Base-by-base conservation (phyloP, 306 rosid genomes). In the Rubus idaeus region DNA sequence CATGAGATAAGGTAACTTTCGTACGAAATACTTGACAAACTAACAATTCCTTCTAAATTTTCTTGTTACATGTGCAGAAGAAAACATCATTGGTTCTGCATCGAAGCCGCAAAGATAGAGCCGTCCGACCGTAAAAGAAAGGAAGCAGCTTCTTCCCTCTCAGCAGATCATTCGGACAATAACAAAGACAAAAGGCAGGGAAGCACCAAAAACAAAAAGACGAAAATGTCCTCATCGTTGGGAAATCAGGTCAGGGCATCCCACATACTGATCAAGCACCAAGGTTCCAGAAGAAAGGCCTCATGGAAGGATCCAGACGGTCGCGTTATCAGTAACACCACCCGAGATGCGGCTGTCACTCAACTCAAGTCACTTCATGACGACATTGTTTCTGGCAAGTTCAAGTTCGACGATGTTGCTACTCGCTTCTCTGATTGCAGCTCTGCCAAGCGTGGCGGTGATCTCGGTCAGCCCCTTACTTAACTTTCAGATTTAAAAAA, bases 241-340 rank as follows among this genome's bases (percentile, higher is more conserved):
- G 77, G 72, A 21, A 77, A 85, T 52, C 91, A 95, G 83, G 94
- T 95, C 71, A 89, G 94, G 86, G 99, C 99, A 21, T 92, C 99
- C 17, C 99, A 95, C 87, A 91, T 95, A 82, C 84, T 95, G 82
- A 88, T 95, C 75, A 95, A 95, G 86, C 97, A 95, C 76, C 88
- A 92, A 78, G 99, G 96, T 10, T 95, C 99, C 12, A 82, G 99
- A 70, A 82, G 99, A 57, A 89, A 89, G 83, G 92, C 97, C 21
- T 95, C 99, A 3, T 95, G 99, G 99, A 95, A 95, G 84, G 99
- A 95, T 90, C 97, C 97, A 57, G 97, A 90, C 56, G 99, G 99
- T 9, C 85, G 78, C 8, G 77, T 91, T 68, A 95, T 95, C 86
- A 84, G 41, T 76, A 88, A 55, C 80, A 95, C 97, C 44, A 90